These are phyloP conservation scores for Kokia cookei DNA, from an alignment of 441 rosid genomes.

Conservation along the genomic window DNA sequence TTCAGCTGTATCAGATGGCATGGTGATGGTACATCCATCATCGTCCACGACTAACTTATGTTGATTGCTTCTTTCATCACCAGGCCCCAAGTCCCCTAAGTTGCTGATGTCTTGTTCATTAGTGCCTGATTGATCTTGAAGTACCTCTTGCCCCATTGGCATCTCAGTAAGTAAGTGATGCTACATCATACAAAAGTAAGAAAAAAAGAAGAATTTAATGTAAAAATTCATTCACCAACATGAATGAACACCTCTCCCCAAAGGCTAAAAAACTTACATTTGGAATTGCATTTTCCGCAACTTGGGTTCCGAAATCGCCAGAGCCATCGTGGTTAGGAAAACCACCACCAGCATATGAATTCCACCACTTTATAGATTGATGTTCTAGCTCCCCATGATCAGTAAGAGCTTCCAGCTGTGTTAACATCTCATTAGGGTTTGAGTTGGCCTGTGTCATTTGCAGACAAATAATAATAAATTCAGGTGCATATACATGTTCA, in stretches of 20 bases:
- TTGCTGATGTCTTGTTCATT: background rate
- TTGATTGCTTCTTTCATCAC: constrained; percentile 5
- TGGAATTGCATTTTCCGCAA: background rate
- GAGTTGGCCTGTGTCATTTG: background rate
- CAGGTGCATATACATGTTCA: background rate
- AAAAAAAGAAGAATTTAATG: background rate
- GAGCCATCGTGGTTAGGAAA: background rate
- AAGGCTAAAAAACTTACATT: background rate
- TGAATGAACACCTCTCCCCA: background rate
- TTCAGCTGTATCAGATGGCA: background rate
- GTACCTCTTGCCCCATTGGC: background rate
- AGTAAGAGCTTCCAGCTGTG: background rate
- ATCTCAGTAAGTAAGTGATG: background rate
- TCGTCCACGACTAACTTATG: background rate
- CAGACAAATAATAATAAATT: background rate
- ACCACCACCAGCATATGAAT: background rate
- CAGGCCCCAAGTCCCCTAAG: background rate
- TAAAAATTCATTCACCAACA: background rate
- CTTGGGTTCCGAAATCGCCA: background rate
- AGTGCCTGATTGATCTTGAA: background rate
- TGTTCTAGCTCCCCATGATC: background rate
- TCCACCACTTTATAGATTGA: background rate
- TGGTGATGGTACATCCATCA: background rate
- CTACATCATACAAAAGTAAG: background rate
- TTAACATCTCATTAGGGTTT: constrained; percentile 1